A percentile compares a stretch with the other conserved stretches of the same genome.
These are phyloP conservation scores for Pachyrhizus erosus DNA, from an alignment of 306 rosid species.

Conservation along the genomic window DNA sequence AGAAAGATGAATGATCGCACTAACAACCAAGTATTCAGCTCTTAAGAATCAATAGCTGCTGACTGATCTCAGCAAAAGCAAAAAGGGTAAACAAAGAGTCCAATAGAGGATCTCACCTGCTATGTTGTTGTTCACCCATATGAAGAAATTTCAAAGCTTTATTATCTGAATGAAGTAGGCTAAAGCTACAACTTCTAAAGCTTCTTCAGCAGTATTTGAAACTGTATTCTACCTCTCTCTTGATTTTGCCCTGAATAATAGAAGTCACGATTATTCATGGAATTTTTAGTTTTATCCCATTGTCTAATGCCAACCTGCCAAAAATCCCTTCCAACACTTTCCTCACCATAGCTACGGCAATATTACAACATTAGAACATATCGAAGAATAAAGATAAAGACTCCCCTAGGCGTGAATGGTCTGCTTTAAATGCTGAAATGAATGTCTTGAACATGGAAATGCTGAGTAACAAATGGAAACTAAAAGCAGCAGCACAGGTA, in stretches of 20 bases:
- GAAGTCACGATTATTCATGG: conserved; percentile 14
- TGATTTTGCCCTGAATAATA: conserved; percentile 20
- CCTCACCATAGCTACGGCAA: conserved; percentile 28
- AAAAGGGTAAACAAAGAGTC: not conserved
- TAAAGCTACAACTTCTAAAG: conserved; percentile 20
- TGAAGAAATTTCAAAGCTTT: conserved; percentile 25
- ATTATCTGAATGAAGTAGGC: conserved; percentile 17
- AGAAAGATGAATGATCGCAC: conserved; percentile 1
- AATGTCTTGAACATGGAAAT: conserved; percentile 53
- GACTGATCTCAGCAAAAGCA: not conserved
- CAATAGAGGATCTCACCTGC: conserved; percentile 44
- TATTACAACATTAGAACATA: conserved; percentile 16
- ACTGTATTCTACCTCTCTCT: not conserved
- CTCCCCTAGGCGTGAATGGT: conserved; percentile 25
- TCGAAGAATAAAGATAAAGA: conserved; percentile 12
- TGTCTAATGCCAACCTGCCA: conserved; percentile 24
- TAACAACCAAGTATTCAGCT: not conserved
- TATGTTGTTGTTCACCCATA: conserved; percentile 41
- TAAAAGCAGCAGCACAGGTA: conserved; percentile 14
- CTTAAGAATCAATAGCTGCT: conserved; percentile 8
- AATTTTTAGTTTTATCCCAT: conserved; percentile 37
- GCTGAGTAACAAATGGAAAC: conserved; percentile 42
- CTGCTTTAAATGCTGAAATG: conserved; percentile 40
- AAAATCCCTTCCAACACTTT: conserved; percentile 32
- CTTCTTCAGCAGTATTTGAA: conserved; percentile 8